Evolutionary conservation across 345 rosid species (phyloP), one percentile per base, ranked within the genome.

Genomic region (Salix arbutifolia): DNA sequence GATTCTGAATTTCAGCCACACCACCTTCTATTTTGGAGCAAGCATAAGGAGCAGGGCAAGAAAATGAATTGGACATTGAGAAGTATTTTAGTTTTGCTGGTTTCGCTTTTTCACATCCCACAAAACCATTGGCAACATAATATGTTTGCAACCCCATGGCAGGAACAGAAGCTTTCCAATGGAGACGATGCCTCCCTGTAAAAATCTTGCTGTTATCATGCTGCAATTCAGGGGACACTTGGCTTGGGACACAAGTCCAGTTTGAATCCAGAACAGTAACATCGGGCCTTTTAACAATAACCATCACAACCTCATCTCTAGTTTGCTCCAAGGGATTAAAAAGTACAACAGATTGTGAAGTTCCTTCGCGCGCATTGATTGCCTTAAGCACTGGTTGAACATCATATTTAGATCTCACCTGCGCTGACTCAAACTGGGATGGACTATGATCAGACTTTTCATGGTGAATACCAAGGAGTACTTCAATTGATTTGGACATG

Each of bases 401-500:
- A 86, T 96, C 98, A 71, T 93, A 92, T 72, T 82, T 89, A 17
- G 98, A 90, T 87, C 98, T 86, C 77, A 88, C 81, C 82, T 88
- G 95, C 79, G 87, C 92, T 30, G 97, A 89, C 86, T 93, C 97
- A 71, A 92, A 94, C 69, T 89, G 90, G 19, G 97, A 84, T 37
- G 94, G 93, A 38, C 64, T 84, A 3, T 87, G 94, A 78, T 96
- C 97, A 37, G 88, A 86, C 77, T 90, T 96, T 72, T 92, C 99
- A 58, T 91, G 92, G 70, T 87, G 97, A 56, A 89, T 79, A 65
- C 97, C 97, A 74, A 96, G 91, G 64, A 96, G 88, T 31, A 89
- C 86, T 83, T 96, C 98, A 50, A 96, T 88, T 62, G 96, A 96
- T 82, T 94, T 96, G 79, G 99, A 89, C 97, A 96, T 96, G 87